Evolutionary conservation across 148 eudicot species (phyloP).

Genomic region (Silene latifolia): DNA sequence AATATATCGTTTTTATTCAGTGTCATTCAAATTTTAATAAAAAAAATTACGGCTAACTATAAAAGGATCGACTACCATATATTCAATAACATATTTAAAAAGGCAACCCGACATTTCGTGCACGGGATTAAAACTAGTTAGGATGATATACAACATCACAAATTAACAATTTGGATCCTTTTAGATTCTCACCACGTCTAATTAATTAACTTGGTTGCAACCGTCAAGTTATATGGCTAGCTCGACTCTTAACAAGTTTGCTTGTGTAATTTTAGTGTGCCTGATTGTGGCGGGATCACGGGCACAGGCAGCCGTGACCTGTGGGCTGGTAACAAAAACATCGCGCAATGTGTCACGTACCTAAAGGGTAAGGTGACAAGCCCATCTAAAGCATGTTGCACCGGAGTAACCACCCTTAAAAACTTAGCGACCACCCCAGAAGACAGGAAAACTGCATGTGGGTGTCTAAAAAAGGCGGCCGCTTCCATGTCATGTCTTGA

Average conservation of each 20-base stretch:
- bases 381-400: slow-evolving; percentile 27
- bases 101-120: too few species aligned
- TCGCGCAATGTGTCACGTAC: slow-evolving; percentile 34
- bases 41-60: too few species aligned
- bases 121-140: too few species aligned
- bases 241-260: slow-evolving; percentile 19
- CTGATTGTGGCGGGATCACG: slow-evolving; percentile 31
- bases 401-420: slow-evolving; percentile 26
- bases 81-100: too few species aligned
- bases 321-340: slow-evolving; percentile 25
- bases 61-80: too few species aligned
- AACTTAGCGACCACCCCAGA: slow-evolving; percentile 26
- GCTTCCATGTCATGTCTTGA: slow-evolving; percentile 9
- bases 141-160: neutral
- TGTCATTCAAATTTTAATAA: too few species aligned
- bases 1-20: too few species aligned
- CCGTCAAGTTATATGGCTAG: slow-evolving; percentile 16
- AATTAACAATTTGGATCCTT: neutral
- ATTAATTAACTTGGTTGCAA: neutral
- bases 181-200: neutral
- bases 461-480: neutral
- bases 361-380: slow-evolving; percentile 12
- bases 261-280: slow-evolving; percentile 18
- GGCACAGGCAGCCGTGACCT: slow-evolving; percentile 35
- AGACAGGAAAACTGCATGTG: neutral